Percentiles rank a stretch among this genome's conserved stretches.
Conservation (phyloP, 345 rosid genomes). For the Linum lewisii region DNA sequence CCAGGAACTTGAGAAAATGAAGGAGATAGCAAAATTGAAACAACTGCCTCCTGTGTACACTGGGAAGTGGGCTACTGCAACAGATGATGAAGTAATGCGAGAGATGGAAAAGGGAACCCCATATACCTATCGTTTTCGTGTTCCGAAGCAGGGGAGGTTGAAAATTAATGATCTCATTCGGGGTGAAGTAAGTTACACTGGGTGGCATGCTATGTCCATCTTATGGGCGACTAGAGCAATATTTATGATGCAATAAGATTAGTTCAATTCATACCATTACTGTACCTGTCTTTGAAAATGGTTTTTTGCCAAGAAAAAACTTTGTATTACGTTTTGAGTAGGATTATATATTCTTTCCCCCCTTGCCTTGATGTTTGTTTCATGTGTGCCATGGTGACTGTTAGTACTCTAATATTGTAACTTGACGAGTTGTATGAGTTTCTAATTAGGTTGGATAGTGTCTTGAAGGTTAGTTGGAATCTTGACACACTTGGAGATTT, state of each 20-base stretch:
- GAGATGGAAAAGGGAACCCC: constrained; percentile 79
- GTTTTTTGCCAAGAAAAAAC: no score
- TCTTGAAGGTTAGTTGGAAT: constrained; percentile 87
- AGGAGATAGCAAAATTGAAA: constrained; percentile 61
- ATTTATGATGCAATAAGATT: no score
- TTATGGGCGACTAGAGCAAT: no score
- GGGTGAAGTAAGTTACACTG: constrained; percentile 50
- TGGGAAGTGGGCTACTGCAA: constrained; percentile 80
- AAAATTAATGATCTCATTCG: constrained; percentile 82
- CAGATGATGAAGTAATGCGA: constrained; percentile 52
- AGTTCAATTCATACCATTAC: no score
- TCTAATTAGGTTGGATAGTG: constrained; percentile 49
- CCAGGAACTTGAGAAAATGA: constrained; percentile 93
- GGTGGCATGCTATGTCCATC: no score
- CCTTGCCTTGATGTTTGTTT: not conserved
- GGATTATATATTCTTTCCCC: constrained; percentile 10
- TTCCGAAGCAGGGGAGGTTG: constrained; percentile 66
- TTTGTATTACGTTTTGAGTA: no score
- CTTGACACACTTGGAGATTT: constrained; percentile 92
- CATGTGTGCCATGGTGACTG: no score
- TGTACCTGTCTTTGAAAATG: no score
- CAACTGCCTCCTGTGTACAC: constrained; percentile 75
- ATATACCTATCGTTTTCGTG: constrained; percentile 72
- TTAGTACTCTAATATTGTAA: no score
- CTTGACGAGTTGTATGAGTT: constrained; percentile 5